Evolutionary conservation across 225 moss, liverwort and hornwort genomes (phyloP), one percentile per base, ranked within the genome.

Genomic region (Rhytidiadelphus loreus): DNA sequence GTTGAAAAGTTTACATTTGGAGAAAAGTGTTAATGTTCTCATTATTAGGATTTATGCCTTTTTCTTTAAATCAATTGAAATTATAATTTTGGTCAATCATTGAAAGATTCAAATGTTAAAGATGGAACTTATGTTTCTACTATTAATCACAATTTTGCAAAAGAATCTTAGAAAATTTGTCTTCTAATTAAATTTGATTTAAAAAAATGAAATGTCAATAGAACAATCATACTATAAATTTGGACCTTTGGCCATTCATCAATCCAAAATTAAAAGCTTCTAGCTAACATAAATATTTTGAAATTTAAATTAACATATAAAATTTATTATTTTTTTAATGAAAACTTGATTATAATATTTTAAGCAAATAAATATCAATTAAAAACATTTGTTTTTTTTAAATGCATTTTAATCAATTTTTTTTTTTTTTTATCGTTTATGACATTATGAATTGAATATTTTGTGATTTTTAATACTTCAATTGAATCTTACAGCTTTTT

Each of bases 401-500:
- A 39, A 28, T 5, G 1, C 11, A 30, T 2, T 33, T 24, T 25
- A 58, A 20, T 2, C 0, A 48, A n/a, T n/a, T n/a, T 48, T 29
- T 75, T 28, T 1, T 12, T 50, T 48, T 32, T 46, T 72, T 1
- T 18, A 48, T 28, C 16, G 19, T 48, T 35, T 2, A 13, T 7
- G 5, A 14, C 2, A n/a, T 29, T 11, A 21, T 5, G 22, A 86
- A 6, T n/a, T 15, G 3, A 23, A 35, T 6, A 0, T 15, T 35
- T 28, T 44, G 8, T 0, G 1, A 8, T 37, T 22, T 41, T 52
- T 19, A 8, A 5, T 37, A 11, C 0, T 26, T 44, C 2, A 30
- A 37, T 8, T 10, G 2, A 53, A 28, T 32, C 89, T 85, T 86
- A 93, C 95, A 17, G 88, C 92, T 91, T 97, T 98, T 81, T 97